Percentiles rank a stretch among this genome's conserved stretches.
Conservation (phyloP, 169 alveolate genomes). For the Plasmodium adleri region DNA sequence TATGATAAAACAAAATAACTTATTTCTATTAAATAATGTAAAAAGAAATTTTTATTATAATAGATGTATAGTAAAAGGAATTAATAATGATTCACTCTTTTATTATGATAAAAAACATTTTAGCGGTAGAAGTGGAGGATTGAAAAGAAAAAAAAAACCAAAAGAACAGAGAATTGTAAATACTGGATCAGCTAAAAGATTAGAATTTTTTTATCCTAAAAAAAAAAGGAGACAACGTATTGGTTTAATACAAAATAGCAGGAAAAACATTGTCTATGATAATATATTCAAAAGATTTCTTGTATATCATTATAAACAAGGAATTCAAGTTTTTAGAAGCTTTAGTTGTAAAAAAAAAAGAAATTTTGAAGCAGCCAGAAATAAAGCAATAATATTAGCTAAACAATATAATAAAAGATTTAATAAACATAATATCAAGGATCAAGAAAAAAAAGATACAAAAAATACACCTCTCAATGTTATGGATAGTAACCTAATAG, state of each 20-base stretch:
- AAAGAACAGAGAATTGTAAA: constrained; percentile 81
- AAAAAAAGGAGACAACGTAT: constrained; percentile 79
- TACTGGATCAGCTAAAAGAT: constrained; percentile 79
- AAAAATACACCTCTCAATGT: constrained; percentile 11
- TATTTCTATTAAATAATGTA: neutral
- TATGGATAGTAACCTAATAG: constrained; percentile 25
- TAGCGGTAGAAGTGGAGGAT: constrained; percentile 85
- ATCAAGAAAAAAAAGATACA: constrained; percentile 11
- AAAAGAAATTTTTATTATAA: constrained; percentile 4
- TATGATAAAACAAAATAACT: neutral
- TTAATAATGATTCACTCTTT: neutral
- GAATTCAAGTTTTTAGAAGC: constrained; percentile 83
- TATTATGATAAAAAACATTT: constrained; percentile 56
- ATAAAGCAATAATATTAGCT: constrained; percentile 81
- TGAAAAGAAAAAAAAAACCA: constrained; percentile 81
- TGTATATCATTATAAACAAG: constrained; percentile 85
- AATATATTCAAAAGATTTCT: constrained; percentile 78
- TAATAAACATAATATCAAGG: constrained; percentile 33
- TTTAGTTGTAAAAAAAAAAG: constrained; percentile 77
- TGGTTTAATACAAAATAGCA: constrained; percentile 82
- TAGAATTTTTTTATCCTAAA: constrained; percentile 85
- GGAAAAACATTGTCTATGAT: constrained; percentile 84
- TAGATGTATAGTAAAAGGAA: neutral
- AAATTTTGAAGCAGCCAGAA: constrained; percentile 80
- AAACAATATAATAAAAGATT: constrained; percentile 79